phyloP scores from a whole-genome alignment of 2,329 filamentous ascomycete species.

The Fusarium irregulare region DNA sequence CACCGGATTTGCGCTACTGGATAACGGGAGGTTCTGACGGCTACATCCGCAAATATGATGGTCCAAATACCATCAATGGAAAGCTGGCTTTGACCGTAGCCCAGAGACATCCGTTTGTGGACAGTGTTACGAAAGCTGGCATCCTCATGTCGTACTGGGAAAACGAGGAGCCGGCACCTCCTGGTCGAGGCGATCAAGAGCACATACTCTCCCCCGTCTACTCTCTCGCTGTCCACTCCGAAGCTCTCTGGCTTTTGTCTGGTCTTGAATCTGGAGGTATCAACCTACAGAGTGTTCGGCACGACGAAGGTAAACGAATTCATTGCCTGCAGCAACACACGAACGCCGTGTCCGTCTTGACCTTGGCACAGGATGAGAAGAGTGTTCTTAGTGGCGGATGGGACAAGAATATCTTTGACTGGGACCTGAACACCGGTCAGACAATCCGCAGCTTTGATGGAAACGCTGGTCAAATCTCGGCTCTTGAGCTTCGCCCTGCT shows the following conservation, averaged over 20 bases:
- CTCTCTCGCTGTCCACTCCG: slow-evolving; percentile 88
- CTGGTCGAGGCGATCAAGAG: slow-evolving; percentile 64
- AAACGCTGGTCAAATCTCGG: slow-evolving; percentile 84
- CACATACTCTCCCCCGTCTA: slow-evolving; percentile 88
- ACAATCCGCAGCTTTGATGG: slow-evolving; percentile 80
- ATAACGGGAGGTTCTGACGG: slow-evolving; percentile 95
- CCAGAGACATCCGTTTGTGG: slow-evolving; percentile 95
- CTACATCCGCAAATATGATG: slow-evolving; percentile 97
- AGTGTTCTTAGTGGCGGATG: slow-evolving; percentile 92
- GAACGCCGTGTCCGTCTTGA: slow-evolving; percentile 90
- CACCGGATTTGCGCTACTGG: slow-evolving; percentile 93
- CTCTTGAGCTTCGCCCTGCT: slow-evolving; percentile 85
- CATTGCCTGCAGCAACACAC: slow-evolving; percentile 83
- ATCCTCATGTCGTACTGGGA: slow-evolving; percentile 98
- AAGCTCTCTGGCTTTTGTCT: slow-evolving; percentile 90
- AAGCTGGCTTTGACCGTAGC: slow-evolving; percentile 94
- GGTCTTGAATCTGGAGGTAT: slow-evolving; percentile 92
- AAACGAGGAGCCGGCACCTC: slow-evolving; percentile 79
- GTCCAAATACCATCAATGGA: slow-evolving; percentile 92
- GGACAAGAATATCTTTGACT: slow-evolving; percentile 95
- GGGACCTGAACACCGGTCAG: slow-evolving; percentile 91
- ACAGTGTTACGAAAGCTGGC: slow-evolving; percentile 95
- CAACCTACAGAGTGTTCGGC: slow-evolving; percentile 90
- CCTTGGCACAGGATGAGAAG: slow-evolving; percentile 83
- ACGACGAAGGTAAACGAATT: slow-evolving; percentile 94